These are phyloP conservation scores for Lophium mytilinum DNA, from an alignment of 495 filamentous ascomycete genomes.

Conservation along the genomic window DNA sequence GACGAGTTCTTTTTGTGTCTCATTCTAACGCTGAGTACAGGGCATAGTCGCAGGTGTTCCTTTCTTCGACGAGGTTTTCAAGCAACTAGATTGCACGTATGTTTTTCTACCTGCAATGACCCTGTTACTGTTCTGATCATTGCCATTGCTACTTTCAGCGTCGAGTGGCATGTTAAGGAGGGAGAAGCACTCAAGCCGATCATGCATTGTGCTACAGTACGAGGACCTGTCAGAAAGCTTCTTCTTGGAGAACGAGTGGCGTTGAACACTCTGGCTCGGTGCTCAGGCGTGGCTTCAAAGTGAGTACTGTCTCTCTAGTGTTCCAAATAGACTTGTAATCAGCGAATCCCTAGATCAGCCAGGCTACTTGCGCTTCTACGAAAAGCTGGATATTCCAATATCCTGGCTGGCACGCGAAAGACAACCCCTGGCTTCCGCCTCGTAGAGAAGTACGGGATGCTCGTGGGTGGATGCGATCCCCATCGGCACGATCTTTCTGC, in stretches of 20 bases:
- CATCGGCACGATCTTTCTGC: constrained; percentile 85
- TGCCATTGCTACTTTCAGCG: constrained; percentile 34
- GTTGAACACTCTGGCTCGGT: constrained; percentile 82
- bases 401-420: constrained; percentile 91
- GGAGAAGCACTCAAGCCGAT: constrained; percentile 54
- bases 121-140: constrained; percentile 5
- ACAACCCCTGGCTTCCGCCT: constrained; percentile 93
- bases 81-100: constrained; percentile 74
- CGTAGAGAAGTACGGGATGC: constrained; percentile 96
- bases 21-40: background rate
- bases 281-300: constrained; percentile 83
- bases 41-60: constrained; percentile 88
- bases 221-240: constrained; percentile 74
- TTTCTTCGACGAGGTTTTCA: constrained; percentile 92
- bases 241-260: constrained; percentile 89
- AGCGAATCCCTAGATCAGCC: constrained; percentile 28
- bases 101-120: constrained; percentile 10
- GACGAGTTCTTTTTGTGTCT: too few relatives aligned
- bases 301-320: constrained; percentile 18
- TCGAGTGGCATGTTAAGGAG: constrained; percentile 80
- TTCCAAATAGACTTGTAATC: background rate
- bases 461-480: constrained; percentile 82
- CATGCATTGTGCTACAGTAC: constrained; percentile 68
- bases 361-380: constrained; percentile 46
- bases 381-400: constrained; percentile 63